Conservation (phyloP, 441 rosid genomes). For the Corymbia citriodora region DNA sequence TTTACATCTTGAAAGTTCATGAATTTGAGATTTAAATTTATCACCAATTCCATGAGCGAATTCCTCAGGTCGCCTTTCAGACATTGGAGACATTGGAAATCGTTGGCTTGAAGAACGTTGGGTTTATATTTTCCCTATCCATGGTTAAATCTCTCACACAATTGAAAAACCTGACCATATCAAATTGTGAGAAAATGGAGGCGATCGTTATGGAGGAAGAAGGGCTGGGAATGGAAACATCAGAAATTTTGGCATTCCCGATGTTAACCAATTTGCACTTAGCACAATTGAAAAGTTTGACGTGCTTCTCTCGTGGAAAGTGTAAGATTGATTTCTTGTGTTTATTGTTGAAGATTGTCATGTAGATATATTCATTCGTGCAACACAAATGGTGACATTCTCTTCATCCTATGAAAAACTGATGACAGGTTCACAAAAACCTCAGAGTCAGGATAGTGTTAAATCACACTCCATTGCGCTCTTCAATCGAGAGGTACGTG, state of each 20-base stretch:
- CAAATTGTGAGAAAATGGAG: neutral
- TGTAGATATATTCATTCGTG: neutral
- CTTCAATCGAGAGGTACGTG: neutral
- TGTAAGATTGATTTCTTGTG: neutral
- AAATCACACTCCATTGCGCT: neutral
- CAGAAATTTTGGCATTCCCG: neutral
- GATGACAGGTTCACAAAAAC: neutral
- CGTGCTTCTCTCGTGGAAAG: neutral
- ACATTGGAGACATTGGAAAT: too few species aligned
- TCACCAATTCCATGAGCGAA: too few species aligned
- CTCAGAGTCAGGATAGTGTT: neutral
- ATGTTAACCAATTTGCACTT: rapidly evolving
- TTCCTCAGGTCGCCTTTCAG: too few species aligned
- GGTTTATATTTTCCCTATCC: neutral
- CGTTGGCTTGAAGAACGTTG: rapidly evolving
- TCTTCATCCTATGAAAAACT: too few species aligned
- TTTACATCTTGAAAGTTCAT: too few species aligned
- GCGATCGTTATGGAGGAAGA: neutral
- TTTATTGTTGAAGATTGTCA: rapidly evolving
- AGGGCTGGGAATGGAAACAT: rapidly evolving
- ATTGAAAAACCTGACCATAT: rapidly evolving
- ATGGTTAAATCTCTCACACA: neutral
- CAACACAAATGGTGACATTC: too few species aligned
- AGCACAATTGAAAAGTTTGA: rapidly evolving
- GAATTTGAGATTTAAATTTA: too few species aligned